phyloP scores from a whole-genome alignment of 2,329 filamentous ascomycete genomes.

The Apiospora pterosperma region DNA sequence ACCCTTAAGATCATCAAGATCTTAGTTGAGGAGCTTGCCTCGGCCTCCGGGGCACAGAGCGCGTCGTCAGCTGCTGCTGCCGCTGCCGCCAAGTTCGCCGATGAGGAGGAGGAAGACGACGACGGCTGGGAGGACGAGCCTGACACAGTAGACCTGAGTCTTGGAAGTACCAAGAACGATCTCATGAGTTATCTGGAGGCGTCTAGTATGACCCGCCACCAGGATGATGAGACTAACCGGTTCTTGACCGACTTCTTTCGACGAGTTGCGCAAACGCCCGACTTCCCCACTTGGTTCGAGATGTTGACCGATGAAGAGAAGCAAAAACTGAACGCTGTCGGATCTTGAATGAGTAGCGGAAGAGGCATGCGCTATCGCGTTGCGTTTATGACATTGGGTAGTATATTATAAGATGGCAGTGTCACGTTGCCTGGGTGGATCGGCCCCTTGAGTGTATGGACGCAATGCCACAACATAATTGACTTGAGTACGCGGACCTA shows the following conservation, averaged over 20 bases:
- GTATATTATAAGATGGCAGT: not conserved
- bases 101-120: slow-evolving; percentile 61
- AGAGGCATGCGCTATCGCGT: not conserved
- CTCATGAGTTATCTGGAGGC: slow-evolving; percentile 75
- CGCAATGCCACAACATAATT: not conserved
- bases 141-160: slow-evolving; percentile 71
- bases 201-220: slow-evolving; percentile 53
- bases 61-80: slow-evolving; percentile 54
- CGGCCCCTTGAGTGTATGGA: not conserved
- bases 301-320: slow-evolving; percentile 55
- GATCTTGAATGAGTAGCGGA: not conserved
- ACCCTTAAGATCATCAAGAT: slow-evolving; percentile 96
- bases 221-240: slow-evolving; percentile 86
- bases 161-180: slow-evolving; percentile 65
- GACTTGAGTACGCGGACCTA: not conserved
- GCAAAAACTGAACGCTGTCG: slow-evolving; percentile 42
- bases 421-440: not conserved
- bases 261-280: slow-evolving; percentile 46
- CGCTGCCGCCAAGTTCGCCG: slow-evolving; percentile 55
- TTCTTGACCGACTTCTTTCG: slow-evolving; percentile 83
- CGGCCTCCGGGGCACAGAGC: slow-evolving; percentile 65
- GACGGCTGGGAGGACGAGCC: slow-evolving; percentile 89
- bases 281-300: slow-evolving; percentile 55
- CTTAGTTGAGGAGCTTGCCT: slow-evolving; percentile 84
- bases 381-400: not conserved